Percentiles rank a stretch among this genome's conserved stretches.
phyloP scores from a whole-genome alignment of 2,329 filamentous ascomycete genomes.

The Penicillium paneum region DNA sequence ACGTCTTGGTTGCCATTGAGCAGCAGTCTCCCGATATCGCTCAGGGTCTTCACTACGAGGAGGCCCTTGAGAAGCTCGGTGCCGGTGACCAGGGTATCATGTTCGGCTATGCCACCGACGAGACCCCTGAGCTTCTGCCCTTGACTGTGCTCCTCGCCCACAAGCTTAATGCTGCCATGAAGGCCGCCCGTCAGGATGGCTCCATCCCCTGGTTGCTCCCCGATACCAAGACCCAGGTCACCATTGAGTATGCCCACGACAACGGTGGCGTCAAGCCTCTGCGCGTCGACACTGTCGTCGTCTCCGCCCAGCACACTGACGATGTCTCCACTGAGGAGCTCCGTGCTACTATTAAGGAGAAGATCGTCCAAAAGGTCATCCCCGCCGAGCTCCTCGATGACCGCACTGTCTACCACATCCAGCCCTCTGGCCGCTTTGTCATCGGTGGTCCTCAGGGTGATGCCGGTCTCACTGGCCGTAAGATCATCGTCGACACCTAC shows the following conservation, averaged over 20 bases:
- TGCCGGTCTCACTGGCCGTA: conserved; percentile 95
- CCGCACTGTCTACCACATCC: conserved; percentile 94
- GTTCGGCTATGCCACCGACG: conserved; percentile 99
- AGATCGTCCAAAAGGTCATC: conserved; percentile 95
- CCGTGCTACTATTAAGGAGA: conserved; percentile 91
- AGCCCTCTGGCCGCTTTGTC: conserved; percentile 97
- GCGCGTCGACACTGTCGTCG: conserved; percentile 93
- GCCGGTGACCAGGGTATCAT: conserved; percentile 99
- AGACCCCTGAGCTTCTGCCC: conserved; percentile 95
- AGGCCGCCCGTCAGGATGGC: conserved; percentile 80
- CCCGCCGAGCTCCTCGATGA: conserved; percentile 89
- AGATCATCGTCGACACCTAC: conserved; percentile 99
- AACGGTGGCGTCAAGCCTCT: conserved; percentile 83
- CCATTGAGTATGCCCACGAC: conserved; percentile 97
- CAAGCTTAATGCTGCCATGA: conserved; percentile 96
- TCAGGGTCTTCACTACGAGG: conserved; percentile 96
- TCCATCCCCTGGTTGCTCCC: conserved; percentile 89
- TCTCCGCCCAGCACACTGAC: conserved; percentile 90
- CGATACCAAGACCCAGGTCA: conserved; percentile 99
- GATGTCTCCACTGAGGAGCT: conserved; percentile 87
- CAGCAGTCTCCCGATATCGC: conserved; percentile 98
- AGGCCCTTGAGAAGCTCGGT: conserved; percentile 95
- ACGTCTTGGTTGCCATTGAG: conserved; percentile 97
- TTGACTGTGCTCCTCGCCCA: conserved; percentile 91
- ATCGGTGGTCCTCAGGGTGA: conserved; percentile 99